Evolutionary conservation across 768 basidiomycete species (phyloP), one percentile per base, ranked within the genome.

Genomic region (Trametes maxima): DNA sequence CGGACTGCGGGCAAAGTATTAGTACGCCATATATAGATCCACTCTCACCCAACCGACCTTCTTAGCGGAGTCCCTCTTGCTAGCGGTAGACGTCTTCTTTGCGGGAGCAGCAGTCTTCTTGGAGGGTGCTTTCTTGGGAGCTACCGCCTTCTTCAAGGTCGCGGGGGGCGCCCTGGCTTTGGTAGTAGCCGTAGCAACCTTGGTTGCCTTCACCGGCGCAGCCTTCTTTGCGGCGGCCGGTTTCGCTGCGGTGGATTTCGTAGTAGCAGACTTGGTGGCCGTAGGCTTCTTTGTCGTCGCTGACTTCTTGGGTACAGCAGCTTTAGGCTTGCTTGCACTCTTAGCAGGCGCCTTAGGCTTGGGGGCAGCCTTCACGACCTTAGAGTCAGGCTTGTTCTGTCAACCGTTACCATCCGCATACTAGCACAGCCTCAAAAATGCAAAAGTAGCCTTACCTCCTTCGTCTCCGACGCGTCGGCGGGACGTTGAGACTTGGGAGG

Each of bases 51-150:
- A 44, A 1, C 65, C 39, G 45, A 86, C 86, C 84, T 89, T 90
- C 80, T 90, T 90, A 10, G 82, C 84, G 1, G 79, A 47, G 35
- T 80, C 84, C 36, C 84, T 78, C 70, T 81, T 84, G 47, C 81
- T 74, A 36, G 78, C 59, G 4, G 73, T 43, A 54, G 70, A 57
- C 19, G 67, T 67, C 68, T 72, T 78, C 76, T 73, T 78, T 1
- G 68, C 57, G 10, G 77, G 69, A 1, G 73, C 74, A 63, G 78
- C 75, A 12, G 78, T 85, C 55, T 81, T 76, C 21, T 59, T 49
- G n/a, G 66, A 54, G 17, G 70, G 58, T 8, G 69, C 64, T 48
- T 66, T 67, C 70, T 72, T 73, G 14, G 74, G 75, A 56, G 71
- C 57, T 47, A 65, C 72, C 5, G 66, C 51, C 53, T 66, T 52